Base-by-base conservation (phyloP, 2,329 filamentous ascomycete species). In the Aspergillus alliaceus region DNA sequence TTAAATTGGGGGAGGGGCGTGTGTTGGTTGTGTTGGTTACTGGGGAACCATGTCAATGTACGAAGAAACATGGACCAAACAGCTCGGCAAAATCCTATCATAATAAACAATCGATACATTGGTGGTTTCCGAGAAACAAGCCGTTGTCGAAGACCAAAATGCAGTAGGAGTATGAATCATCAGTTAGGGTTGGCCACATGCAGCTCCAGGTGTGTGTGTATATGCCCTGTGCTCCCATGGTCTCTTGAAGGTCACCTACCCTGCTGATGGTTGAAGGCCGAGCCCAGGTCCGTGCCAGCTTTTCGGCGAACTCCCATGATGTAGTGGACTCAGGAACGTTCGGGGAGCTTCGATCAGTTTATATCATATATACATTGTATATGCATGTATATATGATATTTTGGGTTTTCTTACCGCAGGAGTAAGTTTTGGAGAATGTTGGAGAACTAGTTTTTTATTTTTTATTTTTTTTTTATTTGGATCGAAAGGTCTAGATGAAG, bases 121-220 rank as follows among this genome's bases (percentile, higher is more conserved):
- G 44, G 11, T 34, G 44, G 44, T 48, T 12, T 31, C 44, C 27
- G 44, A 47, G 44, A 31, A 47, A 47, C 44, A 18, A 48, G 44
- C 44, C 27, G 44, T 48, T 48, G 44, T 48, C 44, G 5, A 20
- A 29, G n/a, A 31, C 29, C 6, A 14, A 83, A 14, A 75, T 66
- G 47, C 76, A 71, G 2, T 81, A 81, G 59, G 86, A 84, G 11
- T 73, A 73, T 3, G 71, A 71, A 11, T 74, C 67, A 39, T 79
- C 73, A 2, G 77, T 62, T 86, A 83, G 1, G 80, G 75, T 79
- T 70, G 47, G 27, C 29, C 20, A 22, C 24, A 24, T 52, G 37
- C 49, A 52, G 49, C 29, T 52, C 34, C 49, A 52, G 22, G 40
- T 52, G 25, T 31, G 27, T 27, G 25, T 40, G 35, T 39, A 22